A percentile compares a stretch with the other conserved stretches of the same genome.
phyloP scores from a whole-genome alignment of 106 monocot species.

The Gastrodia elata region DNA sequence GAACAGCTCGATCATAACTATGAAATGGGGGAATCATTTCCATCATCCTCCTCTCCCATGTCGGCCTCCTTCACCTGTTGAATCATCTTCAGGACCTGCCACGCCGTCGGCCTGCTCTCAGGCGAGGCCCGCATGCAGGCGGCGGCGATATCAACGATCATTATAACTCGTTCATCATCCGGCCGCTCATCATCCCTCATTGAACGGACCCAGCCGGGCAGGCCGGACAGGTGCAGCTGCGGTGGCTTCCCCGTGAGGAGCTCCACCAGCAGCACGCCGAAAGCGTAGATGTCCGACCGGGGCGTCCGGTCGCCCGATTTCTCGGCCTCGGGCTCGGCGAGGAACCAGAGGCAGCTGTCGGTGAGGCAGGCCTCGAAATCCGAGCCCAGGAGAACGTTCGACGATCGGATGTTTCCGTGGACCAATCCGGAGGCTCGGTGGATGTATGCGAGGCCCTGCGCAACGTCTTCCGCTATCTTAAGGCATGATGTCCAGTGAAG shows the following conservation, averaged over 20 bases:
- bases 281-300: constrained; percentile 80
- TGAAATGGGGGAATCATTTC: constrained; percentile 7
- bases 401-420: constrained; percentile 78
- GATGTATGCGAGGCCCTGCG: constrained; percentile 81
- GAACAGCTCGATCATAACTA: neutral
- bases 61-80: constrained; percentile 62
- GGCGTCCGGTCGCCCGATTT: constrained; percentile 42
- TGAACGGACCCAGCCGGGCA: constrained; percentile 57
- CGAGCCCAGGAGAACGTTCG: constrained; percentile 78
- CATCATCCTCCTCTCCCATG: constrained; percentile 18
- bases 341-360: constrained; percentile 63
- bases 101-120: constrained; percentile 68
- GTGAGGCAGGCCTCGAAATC: constrained; percentile 92
- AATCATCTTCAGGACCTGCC: constrained; percentile 94
- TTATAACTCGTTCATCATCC: constrained; percentile 54
- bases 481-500: constrained; percentile 95
- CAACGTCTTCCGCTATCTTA: constrained; percentile 89
- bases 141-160: constrained; percentile 58
- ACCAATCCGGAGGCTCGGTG: constrained; percentile 83
- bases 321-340: constrained; percentile 62
- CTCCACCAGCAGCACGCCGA: constrained; percentile 73
- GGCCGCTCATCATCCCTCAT: constrained; percentile 52
- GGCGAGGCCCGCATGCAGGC: constrained; percentile 57
- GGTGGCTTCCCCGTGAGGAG: constrained; percentile 73
- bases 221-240: constrained; percentile 31